Evolutionary conservation across 2,329 filamentous ascomycete genomes (phyloP).

Genomic region (Aureobasidium sp.): DNA sequence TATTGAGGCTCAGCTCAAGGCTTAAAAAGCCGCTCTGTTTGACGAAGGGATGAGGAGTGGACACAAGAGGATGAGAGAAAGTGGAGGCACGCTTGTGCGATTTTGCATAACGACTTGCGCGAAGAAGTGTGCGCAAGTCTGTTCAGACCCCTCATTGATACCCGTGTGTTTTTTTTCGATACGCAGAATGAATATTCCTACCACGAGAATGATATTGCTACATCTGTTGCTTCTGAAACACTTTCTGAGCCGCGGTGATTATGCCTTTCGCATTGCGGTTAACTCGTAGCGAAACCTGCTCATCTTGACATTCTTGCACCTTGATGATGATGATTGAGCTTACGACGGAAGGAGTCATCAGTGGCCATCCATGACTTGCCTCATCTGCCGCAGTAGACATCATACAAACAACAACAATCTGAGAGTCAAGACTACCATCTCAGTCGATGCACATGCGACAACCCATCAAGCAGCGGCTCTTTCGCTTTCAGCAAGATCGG

Average conservation of each 20-base stretch:
- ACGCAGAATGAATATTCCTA: not conserved
- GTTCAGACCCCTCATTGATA: not conserved
- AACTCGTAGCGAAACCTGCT: too few species aligned
- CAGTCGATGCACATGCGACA: too few species aligned
- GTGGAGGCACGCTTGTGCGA: not conserved
- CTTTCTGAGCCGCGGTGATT: not conserved
- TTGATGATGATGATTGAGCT: too few species aligned
- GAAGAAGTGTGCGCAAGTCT: not conserved
- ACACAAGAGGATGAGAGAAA: not conserved
- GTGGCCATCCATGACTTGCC: too few species aligned
- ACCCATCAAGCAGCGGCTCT: too few species aligned
- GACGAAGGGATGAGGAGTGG: not conserved
- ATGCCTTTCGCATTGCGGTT: not conserved
- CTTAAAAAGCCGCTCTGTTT: not conserved
- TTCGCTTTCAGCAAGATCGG: too few species aligned
- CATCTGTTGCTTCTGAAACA: not conserved
- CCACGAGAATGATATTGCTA: not conserved
- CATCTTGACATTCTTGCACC: too few species aligned
- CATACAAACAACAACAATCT: too few species aligned
- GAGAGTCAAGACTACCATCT: too few species aligned
- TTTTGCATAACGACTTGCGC: not conserved
- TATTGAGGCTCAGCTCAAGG: slow-evolving; percentile 64
- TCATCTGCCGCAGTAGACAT: too few species aligned
- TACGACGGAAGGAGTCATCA: too few species aligned
- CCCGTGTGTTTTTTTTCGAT: slow-evolving; percentile 4